These are phyloP conservation scores for Hypoxylon lienhwacheense DNA, from an alignment of 495 filamentous ascomycete species.

Conservation along the genomic window DNA sequence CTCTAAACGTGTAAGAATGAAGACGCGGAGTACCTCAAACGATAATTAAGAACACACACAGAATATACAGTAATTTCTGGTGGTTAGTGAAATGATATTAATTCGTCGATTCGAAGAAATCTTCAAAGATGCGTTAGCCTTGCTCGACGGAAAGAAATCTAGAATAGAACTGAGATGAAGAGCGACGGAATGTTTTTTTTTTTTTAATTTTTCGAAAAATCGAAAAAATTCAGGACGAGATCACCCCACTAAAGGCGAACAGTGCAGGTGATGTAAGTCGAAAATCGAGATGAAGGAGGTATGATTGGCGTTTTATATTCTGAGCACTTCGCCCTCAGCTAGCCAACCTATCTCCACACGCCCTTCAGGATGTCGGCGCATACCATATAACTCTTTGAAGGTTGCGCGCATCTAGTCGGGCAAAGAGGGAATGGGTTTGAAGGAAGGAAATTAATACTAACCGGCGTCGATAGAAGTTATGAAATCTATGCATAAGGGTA, in stretches of 20 bases:
- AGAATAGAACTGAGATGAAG: slow-evolving; percentile 4
- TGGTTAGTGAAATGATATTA: background rate
- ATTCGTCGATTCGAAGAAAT: slow-evolving; percentile 22
- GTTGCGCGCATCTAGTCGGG: slow-evolving; percentile 1
- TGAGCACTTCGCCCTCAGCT: slow-evolving; percentile 8
- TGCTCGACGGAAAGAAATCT: slow-evolving; percentile 9
- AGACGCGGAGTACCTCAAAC: slow-evolving; percentile 10
- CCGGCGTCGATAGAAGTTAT: slow-evolving; percentile 32
- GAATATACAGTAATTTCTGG: slow-evolving; percentile 9
- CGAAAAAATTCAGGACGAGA: slow-evolving; percentile 4
- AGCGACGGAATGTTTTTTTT: too few relatives aligned
- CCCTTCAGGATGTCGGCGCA: slow-evolving; percentile 21
- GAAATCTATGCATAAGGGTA: slow-evolving; percentile 47
- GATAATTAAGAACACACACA: slow-evolving; percentile 8
- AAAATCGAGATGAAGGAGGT: slow-evolving; percentile 22
- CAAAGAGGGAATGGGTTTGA: background rate
- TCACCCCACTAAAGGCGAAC: slow-evolving; percentile 13
- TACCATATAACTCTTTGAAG: slow-evolving; percentile 9
- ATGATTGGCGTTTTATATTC: slow-evolving; percentile 19
- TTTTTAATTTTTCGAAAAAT: too few relatives aligned
- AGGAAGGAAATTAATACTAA: slow-evolving; percentile 34
- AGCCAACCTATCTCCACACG: slow-evolving; percentile 22
- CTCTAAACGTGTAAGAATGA: slow-evolving; percentile 1
- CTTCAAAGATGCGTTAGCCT: slow-evolving; percentile 19
- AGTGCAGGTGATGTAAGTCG: slow-evolving; percentile 19